A percentile compares a stretch with the other conserved stretches of the same genome.
Conservation (phyloP, 225 moss, liverwort and hornwort species). For the Pleurozium schreberi region DNA sequence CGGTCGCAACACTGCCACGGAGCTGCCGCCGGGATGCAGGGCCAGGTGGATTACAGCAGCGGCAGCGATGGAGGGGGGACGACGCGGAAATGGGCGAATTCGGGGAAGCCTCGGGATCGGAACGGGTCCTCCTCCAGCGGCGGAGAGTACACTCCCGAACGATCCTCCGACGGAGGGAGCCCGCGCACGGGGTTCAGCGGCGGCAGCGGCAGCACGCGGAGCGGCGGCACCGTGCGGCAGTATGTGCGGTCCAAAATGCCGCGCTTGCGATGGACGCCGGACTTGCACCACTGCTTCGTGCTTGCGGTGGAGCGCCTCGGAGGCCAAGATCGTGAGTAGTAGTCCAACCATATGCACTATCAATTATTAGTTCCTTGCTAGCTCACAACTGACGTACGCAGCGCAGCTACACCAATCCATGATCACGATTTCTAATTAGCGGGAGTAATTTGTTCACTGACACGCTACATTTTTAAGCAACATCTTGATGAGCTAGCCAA, state of each 20-base stretch:
- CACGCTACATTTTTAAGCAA: not conserved
- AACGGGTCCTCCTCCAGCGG: conserved; percentile 56
- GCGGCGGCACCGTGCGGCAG: conserved; percentile 57
- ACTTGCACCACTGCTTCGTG: conserved; percentile 69
- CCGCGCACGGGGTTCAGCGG: conserved; percentile 36
- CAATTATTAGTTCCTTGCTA: not conserved
- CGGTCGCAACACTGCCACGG: not conserved
- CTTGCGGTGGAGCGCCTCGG: conserved; percentile 68
- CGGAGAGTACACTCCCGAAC: conserved; percentile 49
- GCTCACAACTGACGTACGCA: not conserved
- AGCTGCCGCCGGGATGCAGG: conserved; percentile 31
- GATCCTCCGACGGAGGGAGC: conserved; percentile 53
- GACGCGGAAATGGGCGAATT: conserved; percentile 27
- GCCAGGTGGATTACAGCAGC: conserved; percentile 52
- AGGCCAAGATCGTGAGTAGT: conserved; percentile 72
- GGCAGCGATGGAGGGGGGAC: conserved; percentile 49
- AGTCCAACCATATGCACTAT: not conserved
- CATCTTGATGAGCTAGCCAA: not conserved
- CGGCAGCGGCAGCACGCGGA: conserved; percentile 22
- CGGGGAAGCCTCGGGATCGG: conserved; percentile 26
- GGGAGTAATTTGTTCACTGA: not conserved
- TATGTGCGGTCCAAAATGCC: conserved; percentile 84
- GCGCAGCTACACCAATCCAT: not conserved
- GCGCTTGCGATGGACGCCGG: conserved; percentile 67
- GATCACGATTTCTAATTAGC: not conserved